Evolutionary conservation across 352 stramenopile species (phyloP), one percentile per base, ranked within the genome.

Genomic region (Phytophthora capsici): DNA sequence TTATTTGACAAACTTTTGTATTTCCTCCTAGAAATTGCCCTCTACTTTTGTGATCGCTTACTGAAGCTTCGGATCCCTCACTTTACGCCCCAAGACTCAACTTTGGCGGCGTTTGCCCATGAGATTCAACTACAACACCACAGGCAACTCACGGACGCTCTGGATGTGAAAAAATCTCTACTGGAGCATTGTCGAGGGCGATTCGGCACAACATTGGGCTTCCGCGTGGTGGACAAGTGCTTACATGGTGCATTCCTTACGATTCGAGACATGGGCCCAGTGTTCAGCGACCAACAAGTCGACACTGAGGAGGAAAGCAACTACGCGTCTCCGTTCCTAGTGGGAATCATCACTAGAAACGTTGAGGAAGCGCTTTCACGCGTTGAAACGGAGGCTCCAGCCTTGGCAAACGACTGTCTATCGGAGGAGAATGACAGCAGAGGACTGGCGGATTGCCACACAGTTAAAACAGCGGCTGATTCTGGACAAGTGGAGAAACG

Each of bases 121-220:
- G 71, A 85, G 44, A 65, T 83, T 19, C 77, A 78, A 37, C 32
- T 83, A 3, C 25, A 66, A 26, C 77, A 83, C 25, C 69, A 80
- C 9, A 40, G 22, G 0, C 77, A 85, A 17, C 36, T 80, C 9
- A 80, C 50, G 3, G 26, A 60, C 13, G 49, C 63, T 12, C 61
- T 85, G 5, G 71, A 77, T 38, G 38, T 71, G 28, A 85, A 85
- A 62, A 76, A 73, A 47, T 6, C 8, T 1, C 23, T 85, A 12
- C n/a, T 81, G 14, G 20, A 45, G 1, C 28, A 50, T 16, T 80
- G 59, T 49, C 34, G 76, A 38, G 45, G 66, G n/a, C 65, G 66
- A 30, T 74, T 66, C 40, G 60, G 67, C 10, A 41, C 41, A 9
- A 49, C 38, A 1, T 78, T 63, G 66, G 37, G 34, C 17, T 51